Conservation (phyloP, 176 grass and related monocot genomes). For the Eragrostis nindensis region DNA sequence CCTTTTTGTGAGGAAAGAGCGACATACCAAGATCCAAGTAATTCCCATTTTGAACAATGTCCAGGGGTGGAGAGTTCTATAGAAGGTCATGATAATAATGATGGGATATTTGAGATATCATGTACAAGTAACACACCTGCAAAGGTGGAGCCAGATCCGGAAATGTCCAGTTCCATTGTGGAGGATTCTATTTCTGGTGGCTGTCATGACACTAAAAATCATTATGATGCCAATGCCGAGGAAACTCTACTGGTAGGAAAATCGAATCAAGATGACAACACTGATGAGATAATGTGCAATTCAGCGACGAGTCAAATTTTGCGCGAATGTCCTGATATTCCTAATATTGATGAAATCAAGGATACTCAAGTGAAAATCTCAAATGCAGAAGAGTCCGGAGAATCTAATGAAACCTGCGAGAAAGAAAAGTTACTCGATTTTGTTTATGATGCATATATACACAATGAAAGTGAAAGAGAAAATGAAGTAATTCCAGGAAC, state of each 20-base stretch:
- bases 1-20: constrained; percentile 26
- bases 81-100: constrained; percentile 15
- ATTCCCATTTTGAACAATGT: constrained; percentile 35
- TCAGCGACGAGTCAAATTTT: constrained; percentile 35
- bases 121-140: constrained; percentile 15
- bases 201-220: constrained; percentile 39
- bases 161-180: constrained; percentile 22
- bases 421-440: constrained; percentile 39
- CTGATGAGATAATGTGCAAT: constrained; percentile 27
- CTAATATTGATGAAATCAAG: constrained; percentile 31
- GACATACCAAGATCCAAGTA: constrained; percentile 18
- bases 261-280: constrained; percentile 36
- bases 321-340: constrained; percentile 23
- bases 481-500: constrained; percentile 27
- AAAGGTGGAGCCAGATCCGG: constrained; percentile 32
- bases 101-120: constrained; percentile 25
- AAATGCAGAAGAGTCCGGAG: constrained; percentile 36
- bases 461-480: constrained; percentile 40
- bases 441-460: constrained; percentile 36
- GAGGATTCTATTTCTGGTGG: constrained; percentile 41
- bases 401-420: constrained; percentile 31
- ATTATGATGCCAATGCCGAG: constrained; percentile 29
- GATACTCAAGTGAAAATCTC: constrained; percentile 22
- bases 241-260: constrained; percentile 41
- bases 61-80: constrained; percentile 20